phyloP scores from a whole-genome alignment of 73 alveolate species.

The Tetrahymena elliotti region DNA sequence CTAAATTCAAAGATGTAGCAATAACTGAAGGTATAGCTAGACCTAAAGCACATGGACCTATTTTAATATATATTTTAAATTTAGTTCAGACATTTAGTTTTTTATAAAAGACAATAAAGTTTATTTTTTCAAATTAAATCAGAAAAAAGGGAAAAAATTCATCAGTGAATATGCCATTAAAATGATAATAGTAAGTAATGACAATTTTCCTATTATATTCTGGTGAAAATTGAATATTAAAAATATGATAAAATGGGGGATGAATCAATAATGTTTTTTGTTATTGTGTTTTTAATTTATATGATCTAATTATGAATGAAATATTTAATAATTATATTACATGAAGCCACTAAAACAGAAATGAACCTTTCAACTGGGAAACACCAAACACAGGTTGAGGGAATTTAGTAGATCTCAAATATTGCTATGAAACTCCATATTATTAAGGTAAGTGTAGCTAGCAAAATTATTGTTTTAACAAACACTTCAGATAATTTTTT shows the following conservation, averaged over 20 bases:
- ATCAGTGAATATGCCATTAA: too few species aligned
- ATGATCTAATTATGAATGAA: too few species aligned
- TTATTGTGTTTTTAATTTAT: too few species aligned
- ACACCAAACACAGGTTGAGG: not conserved
- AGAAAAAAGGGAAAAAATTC: too few species aligned
- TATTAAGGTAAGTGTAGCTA: not conserved
- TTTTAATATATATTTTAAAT: not conserved
- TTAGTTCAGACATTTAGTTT: not conserved
- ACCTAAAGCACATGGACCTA: conserved; percentile 7
- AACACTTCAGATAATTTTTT: not conserved
- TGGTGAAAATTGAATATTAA: too few species aligned
- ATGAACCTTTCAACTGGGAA: not conserved
- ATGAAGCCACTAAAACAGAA: not conserved
- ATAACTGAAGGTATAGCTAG: not conserved
- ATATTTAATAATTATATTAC: not conserved
- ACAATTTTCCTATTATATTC: too few species aligned
- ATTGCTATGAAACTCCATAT: not conserved
- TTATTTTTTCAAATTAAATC: too few species aligned
- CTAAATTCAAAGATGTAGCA: not conserved
- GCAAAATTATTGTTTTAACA: not conserved
- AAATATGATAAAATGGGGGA: too few species aligned
- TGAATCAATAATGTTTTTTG: not conserved
- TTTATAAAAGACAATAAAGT: too few species aligned
- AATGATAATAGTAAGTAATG: too few species aligned
- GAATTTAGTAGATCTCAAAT: not conserved